phyloP scores from a whole-genome alignment of 805 yeast species.

The Candida krabiensis region DNA sequence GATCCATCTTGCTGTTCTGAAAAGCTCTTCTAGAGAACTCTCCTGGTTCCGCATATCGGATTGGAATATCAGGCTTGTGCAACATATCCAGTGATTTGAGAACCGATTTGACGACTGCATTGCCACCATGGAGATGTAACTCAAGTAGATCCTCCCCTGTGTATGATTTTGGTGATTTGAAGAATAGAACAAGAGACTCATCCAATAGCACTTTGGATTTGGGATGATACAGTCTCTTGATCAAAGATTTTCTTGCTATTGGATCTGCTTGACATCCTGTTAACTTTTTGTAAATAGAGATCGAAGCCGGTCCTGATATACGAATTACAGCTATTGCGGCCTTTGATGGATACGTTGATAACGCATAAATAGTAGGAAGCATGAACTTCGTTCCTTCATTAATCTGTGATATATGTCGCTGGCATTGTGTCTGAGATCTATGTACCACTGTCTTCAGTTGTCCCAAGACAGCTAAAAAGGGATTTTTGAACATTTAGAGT shows the following conservation, averaged over 20 bases:
- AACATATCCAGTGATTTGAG: slow-evolving; percentile 56
- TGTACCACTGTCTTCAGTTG: too few species aligned
- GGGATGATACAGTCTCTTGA: slow-evolving; percentile 56
- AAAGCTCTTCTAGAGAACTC: slow-evolving; percentile 90
- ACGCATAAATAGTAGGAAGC: slow-evolving; percentile 80
- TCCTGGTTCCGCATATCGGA: slow-evolving; percentile 88
- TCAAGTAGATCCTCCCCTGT: slow-evolving; percentile 94
- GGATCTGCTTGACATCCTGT: slow-evolving; percentile 44
- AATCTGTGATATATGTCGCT: too few species aligned
- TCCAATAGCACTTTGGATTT: slow-evolving; percentile 52
- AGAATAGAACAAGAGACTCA: slow-evolving; percentile 70
- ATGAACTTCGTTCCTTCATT: background rate
- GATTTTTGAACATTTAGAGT: too few species aligned
- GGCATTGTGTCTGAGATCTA: too few species aligned
- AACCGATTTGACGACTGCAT: slow-evolving; percentile 74
- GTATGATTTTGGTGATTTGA: slow-evolving; percentile 72
- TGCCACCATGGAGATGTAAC: slow-evolving; percentile 92
- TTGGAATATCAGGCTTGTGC: slow-evolving; percentile 46
- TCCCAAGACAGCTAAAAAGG: too few species aligned
- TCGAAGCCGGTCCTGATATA: slow-evolving; percentile 70
- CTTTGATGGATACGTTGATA: slow-evolving; percentile 78
- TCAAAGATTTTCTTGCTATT: slow-evolving; percentile 51
- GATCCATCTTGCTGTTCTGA: slow-evolving; percentile 76
- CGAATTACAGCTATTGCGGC: slow-evolving; percentile 89
- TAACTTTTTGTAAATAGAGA: slow-evolving; percentile 43